Percentiles rank a stretch among this genome's conserved stretches.
phyloP scores from a whole-genome alignment of 352 stramenopile genomes.

The Phytophthora melonis region DNA sequence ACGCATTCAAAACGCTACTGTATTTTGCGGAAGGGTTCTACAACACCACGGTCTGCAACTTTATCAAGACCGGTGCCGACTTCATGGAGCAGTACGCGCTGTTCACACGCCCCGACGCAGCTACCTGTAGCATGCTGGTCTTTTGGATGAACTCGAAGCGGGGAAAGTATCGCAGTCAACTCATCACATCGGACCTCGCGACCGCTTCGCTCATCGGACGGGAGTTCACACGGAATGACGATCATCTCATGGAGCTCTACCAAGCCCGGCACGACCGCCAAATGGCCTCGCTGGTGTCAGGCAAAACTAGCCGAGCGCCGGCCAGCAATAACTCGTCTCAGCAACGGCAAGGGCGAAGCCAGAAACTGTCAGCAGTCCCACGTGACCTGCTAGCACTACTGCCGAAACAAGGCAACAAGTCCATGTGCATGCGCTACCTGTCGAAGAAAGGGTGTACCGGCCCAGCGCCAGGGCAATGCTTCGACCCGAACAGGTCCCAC shows the following conservation, averaged over 20 bases:
- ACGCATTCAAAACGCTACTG: too few species aligned
- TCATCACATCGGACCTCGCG: constrained; percentile 3
- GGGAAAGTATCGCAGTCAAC: constrained; percentile 16
- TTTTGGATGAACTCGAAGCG: constrained; percentile 22
- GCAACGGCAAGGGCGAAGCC: not conserved
- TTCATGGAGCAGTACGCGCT: constrained; percentile 10
- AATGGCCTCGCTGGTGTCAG: not conserved
- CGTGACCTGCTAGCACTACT: not conserved
- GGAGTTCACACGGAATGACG: constrained; percentile 8
- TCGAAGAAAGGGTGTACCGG: constrained; percentile 16
- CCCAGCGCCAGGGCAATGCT: constrained; percentile 13
- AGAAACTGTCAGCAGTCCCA: not conserved
- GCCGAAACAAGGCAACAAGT: constrained; percentile 16
- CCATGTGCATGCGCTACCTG: constrained; percentile 19
- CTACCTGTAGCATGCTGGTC: constrained; percentile 14
- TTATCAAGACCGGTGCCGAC: too few species aligned
- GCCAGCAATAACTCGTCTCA: not conserved
- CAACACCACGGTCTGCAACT: too few species aligned
- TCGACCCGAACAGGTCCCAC: constrained; percentile 4
- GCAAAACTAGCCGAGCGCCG: not conserved
- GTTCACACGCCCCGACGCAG: not conserved
- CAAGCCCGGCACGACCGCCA: constrained; percentile 1
- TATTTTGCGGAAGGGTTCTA: too few species aligned
- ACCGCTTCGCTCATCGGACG: not conserved
- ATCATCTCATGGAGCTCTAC: constrained; percentile 10